These are phyloP conservation scores for Botryobasidium botryosum DNA, from an alignment of 768 basidiomycete genomes.

Conservation along the genomic window DNA sequence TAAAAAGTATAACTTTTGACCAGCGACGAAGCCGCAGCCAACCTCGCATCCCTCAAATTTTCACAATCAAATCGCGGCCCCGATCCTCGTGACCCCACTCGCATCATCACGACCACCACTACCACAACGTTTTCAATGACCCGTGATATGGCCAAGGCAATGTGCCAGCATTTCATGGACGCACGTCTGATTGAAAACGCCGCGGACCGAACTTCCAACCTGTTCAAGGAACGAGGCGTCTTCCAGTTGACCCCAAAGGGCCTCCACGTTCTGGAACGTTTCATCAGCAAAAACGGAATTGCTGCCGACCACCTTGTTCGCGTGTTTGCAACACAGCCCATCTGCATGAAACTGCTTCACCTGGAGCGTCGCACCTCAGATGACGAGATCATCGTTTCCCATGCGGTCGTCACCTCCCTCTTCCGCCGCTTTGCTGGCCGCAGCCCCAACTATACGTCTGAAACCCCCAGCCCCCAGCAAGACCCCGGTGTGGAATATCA, in stretches of 20 bases:
- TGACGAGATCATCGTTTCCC: conserved; percentile 94
- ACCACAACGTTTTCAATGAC: conserved; percentile 99
- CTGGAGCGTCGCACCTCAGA: conserved; percentile 83
- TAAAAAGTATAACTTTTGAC: background rate
- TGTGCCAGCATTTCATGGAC: conserved; percentile 99
- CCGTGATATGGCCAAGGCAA: conserved; percentile 98
- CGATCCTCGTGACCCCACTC: conserved; percentile 93
- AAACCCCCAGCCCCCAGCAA: conserved; percentile 26
- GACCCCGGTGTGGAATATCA: conserved; percentile 57
- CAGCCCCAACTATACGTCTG: conserved; percentile 54
- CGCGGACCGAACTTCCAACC: conserved; percentile 66
- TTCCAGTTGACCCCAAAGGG: conserved; percentile 95
- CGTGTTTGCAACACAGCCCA: conserved; percentile 83
- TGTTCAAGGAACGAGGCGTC: conserved; percentile 96
- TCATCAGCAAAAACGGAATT: conserved; percentile 98
- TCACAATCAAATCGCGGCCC: conserved; percentile 97
- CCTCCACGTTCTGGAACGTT: conserved; percentile 95
- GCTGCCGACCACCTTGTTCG: conserved; percentile 80
- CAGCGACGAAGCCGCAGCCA: conserved; percentile 92
- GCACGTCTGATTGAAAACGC: conserved; percentile 96
- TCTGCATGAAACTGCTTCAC: conserved; percentile 94
- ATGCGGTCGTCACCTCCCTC: conserved; percentile 82
- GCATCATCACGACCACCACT: conserved; percentile 97
- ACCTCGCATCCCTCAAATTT: conserved; percentile 90
- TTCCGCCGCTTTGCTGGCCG: conserved; percentile 93